phyloP scores from a whole-genome alignment of 2,329 filamentous ascomycete genomes.

The Penicillium frequentans region DNA sequence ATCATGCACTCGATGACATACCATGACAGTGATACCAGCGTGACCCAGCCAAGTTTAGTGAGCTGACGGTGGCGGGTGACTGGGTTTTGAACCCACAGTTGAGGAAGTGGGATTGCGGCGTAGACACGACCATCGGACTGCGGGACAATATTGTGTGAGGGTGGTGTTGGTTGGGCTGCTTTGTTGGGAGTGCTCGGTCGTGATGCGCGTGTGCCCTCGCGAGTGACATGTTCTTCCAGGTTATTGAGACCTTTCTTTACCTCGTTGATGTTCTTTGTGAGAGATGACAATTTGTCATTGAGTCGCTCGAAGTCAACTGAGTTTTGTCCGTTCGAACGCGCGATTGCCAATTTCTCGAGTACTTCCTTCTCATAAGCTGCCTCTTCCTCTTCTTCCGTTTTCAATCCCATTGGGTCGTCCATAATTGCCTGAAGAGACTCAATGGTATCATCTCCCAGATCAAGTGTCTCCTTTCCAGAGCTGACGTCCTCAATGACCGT shows the following conservation, averaged over 20 bases:
- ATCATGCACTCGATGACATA: conserved; percentile 50
- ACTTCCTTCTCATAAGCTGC: conserved; percentile 34
- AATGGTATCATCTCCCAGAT: conserved; percentile 45
- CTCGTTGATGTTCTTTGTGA: conserved; percentile 42
- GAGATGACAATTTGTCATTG: conserved; percentile 39
- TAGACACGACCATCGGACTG: conserved; percentile 30
- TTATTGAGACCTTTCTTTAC: conserved; percentile 41
- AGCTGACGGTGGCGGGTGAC: conserved; percentile 30
- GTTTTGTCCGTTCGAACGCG: conserved; percentile 19
- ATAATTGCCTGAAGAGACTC: conserved; percentile 46
- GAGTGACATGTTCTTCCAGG: conserved; percentile 39
- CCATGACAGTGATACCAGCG: conserved; percentile 48
- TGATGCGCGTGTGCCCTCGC: conserved; percentile 18
- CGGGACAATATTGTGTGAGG: conserved; percentile 7
- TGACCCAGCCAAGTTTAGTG: conserved; percentile 41
- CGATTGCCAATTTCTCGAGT: conserved; percentile 23
- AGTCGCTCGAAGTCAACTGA: conserved; percentile 37
- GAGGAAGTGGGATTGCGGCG: conserved; percentile 35
- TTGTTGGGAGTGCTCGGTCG: conserved; percentile 11
- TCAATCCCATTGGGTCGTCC: conserved; percentile 29
- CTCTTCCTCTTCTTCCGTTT: conserved; percentile 32
- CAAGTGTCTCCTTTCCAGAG: conserved; percentile 37
- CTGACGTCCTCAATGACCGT: conserved; percentile 43
- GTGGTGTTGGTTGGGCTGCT: neutral
- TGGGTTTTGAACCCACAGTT: conserved; percentile 34